Evolutionary conservation across 305 asterid genomes (phyloP).

Genomic region (Fraxinus sp.): DNA sequence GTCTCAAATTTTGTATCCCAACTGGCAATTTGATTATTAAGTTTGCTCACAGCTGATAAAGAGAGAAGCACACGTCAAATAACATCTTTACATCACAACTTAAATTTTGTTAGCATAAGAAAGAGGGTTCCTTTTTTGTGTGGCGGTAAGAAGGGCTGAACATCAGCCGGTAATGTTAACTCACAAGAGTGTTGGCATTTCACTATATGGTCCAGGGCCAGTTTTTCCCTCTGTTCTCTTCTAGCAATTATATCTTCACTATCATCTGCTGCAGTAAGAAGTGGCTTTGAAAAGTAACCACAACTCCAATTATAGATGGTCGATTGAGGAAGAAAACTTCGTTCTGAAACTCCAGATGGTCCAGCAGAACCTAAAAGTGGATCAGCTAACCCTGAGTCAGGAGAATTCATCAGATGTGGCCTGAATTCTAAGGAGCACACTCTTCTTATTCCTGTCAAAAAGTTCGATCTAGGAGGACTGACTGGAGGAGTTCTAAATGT

Average conservation of each 20-base stretch:
- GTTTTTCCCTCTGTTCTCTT: slow-evolving; percentile 81
- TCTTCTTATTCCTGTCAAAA: slow-evolving; percentile 88
- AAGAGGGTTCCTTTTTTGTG: background rate
- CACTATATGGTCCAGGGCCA: slow-evolving; percentile 75
- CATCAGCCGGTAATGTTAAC: slow-evolving; percentile 28
- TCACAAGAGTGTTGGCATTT: slow-evolving; percentile 90
- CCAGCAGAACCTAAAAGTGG: slow-evolving; percentile 85
- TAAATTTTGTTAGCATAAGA: background rate
- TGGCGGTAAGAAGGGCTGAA: background rate
- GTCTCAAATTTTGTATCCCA: slow-evolving; percentile 97
- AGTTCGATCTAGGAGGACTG: slow-evolving; percentile 96
- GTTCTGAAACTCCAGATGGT: slow-evolving; percentile 68
- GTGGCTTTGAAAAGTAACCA: slow-evolving; percentile 97
- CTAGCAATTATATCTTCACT: slow-evolving; percentile 78
- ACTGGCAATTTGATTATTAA: slow-evolving; percentile 90
- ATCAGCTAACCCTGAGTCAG: slow-evolving; percentile 95
- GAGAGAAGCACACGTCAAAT: slow-evolving; percentile 12
- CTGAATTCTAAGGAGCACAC: slow-evolving; percentile 95
- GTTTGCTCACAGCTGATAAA: slow-evolving; percentile 75
- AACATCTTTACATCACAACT: background rate
- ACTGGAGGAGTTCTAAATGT: slow-evolving; percentile 99
- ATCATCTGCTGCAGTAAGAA: slow-evolving; percentile 83
- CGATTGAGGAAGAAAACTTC: slow-evolving; percentile 96
- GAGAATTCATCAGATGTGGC: slow-evolving; percentile 81
- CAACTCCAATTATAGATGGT: slow-evolving; percentile 97